phyloP scores from a whole-genome alignment of 441 rosid species.

The Gossypium schwendimanii region DNA sequence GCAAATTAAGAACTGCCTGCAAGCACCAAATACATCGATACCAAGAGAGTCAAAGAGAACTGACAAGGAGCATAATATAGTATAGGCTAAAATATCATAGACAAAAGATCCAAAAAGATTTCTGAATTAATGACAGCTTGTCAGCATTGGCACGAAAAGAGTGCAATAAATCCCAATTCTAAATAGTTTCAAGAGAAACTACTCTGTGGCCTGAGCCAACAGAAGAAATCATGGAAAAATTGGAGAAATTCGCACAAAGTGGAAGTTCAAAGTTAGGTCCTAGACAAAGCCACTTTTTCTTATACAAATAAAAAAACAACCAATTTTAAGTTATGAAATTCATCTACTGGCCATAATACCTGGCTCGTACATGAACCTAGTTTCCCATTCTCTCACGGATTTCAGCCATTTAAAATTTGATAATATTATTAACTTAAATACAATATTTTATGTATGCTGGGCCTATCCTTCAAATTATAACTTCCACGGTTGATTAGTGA shows the following conservation, averaged over 20 bases:
- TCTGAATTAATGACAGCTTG: not conserved
- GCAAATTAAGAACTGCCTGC: slow-evolving; percentile 96
- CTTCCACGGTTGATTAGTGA: not conserved
- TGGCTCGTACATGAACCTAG: not conserved
- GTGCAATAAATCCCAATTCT: not conserved
- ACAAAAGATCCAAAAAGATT: not conserved
- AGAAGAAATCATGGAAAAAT: not conserved
- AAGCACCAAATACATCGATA: slow-evolving; percentile 22
- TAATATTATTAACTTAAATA: not conserved
- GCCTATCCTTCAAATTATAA: not conserved
- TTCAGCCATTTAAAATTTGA: not conserved
- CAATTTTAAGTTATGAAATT: not conserved
- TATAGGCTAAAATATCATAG: not conserved
- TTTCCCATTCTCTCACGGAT: not conserved
- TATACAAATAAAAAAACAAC: too few relatives aligned
- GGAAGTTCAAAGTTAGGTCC: not conserved
- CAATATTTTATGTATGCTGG: too few relatives aligned
- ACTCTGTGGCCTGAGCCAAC: not conserved
- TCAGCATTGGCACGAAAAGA: not conserved
- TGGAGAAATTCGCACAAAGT: not conserved
- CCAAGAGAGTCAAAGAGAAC: not conserved
- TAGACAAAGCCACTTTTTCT: not conserved
- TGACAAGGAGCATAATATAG: not conserved
- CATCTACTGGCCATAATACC: not conserved
- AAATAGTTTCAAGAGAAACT: not conserved